These are phyloP conservation scores for Beta vulgaris DNA, from an alignment of 148 eudicot species.

Conservation along the genomic window DNA sequence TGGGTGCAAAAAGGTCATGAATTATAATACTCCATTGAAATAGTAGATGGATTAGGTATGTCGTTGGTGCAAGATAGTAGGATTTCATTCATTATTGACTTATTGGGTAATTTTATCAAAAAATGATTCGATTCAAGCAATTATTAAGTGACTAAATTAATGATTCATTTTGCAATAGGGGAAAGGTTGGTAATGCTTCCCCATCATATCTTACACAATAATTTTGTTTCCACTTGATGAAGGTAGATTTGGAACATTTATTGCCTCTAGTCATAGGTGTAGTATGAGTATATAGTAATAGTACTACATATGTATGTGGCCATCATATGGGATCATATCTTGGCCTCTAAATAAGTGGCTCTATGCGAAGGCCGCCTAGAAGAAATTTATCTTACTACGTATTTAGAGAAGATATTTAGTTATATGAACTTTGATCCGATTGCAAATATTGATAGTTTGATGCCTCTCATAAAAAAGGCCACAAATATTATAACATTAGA, in stretches of 20 bases:
- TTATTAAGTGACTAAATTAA: background rate
- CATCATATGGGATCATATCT: too few species aligned
- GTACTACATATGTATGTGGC: too few species aligned
- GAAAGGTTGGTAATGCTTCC: constrained; percentile 11
- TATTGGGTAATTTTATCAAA: background rate
- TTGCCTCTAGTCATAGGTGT: background rate
- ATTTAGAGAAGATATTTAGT: too few species aligned
- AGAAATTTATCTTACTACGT: too few species aligned
- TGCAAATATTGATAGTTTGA: too few species aligned
- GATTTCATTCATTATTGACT: background rate
- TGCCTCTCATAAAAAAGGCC: too few species aligned
- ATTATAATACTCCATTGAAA: background rate
- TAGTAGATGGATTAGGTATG: constrained; percentile 9
- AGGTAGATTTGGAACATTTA: background rate
- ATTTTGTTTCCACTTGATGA: constrained; percentile 1
- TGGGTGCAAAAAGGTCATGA: background rate
- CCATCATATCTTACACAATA: background rate
- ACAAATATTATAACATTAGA: too few species aligned
- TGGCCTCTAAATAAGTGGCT: too few species aligned
- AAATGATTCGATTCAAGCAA: background rate
- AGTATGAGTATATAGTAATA: too few species aligned
- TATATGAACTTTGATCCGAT: too few species aligned
- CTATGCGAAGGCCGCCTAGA: too few species aligned
- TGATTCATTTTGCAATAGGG: background rate
- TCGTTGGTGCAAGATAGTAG: constrained; percentile 2